Evolutionary conservation across 805 yeast genomes (phyloP), one percentile per base, ranked within the genome.

Genomic region (Jamesozyma rosinii): DNA sequence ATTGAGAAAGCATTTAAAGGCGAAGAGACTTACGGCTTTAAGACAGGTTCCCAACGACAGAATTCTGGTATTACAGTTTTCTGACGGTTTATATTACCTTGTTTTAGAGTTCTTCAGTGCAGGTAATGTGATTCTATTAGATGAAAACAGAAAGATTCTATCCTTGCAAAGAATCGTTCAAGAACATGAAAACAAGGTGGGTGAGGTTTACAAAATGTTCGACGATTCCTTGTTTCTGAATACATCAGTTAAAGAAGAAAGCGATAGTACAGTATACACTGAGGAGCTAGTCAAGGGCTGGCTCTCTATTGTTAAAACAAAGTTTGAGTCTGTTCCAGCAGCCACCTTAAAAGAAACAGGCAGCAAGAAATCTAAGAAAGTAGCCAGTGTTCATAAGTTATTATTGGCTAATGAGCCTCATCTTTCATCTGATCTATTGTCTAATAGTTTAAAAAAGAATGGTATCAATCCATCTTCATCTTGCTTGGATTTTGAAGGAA

Each of bases 31-130:
- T 36, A 75, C 92, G 1, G 74, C 75, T 31, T 66, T 90, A 36
- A 76, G 73, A 49, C 95, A 88, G 51, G 75, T 90, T 4, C 81
- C 79, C 0, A 75, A 79, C 54, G 96, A 88, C 58, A 73, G 97
- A 61, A 77, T 86, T n/a, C 68, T 86, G 36, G 95, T 88, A 0
- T 62, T 90, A 37, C 79, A 85, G 47, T 90, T 90, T 64, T 79
- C 89, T 37, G 95, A 86, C 54, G 95, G 95, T 2, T 54, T 76
- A 41, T 79, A 66, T 55, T 81, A 83, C 52, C 66, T 90, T 49
- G 95, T 86, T 0, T 63, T 90, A 42, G 98, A 90, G 62, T 90
- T 90, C 55, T 90, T 89, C 67, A 84, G 96, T 58, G 96, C 96
- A 2, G 98, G 98, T 22, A 90, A 90, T 58, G 76, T 90, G 43